Conservation (phyloP, 2,329 filamentous ascomycete genomes). For the Myrmaecium sp. region DNA sequence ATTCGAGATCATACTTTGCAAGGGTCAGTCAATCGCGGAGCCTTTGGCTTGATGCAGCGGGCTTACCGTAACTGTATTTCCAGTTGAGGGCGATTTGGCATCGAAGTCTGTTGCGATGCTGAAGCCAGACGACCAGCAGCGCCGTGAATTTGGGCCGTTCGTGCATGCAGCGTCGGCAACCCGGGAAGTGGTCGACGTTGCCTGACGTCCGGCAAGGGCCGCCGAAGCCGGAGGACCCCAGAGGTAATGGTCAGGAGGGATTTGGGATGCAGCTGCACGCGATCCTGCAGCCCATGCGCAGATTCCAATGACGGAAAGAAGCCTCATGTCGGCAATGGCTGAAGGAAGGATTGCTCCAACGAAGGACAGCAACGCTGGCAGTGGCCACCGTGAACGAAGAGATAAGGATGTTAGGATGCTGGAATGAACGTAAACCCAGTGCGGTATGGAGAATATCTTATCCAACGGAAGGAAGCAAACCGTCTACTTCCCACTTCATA, state of each 20-base stretch:
- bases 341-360: too few relatives aligned
- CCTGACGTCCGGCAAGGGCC: too few relatives aligned
- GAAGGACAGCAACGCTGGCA: too few relatives aligned
- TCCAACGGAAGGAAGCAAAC: too few relatives aligned
- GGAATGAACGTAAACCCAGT: too few relatives aligned
- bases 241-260: slow-evolving; percentile 9
- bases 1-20: slow-evolving; percentile 21
- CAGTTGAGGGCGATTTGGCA: slow-evolving; percentile 22
- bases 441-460: too few relatives aligned
- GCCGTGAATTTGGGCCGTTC: slow-evolving; percentile 18
- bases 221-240: too few relatives aligned
- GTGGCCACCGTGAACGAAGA: too few relatives aligned
- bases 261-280: slow-evolving; percentile 6
- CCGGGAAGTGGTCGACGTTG: slow-evolving; percentile 6
- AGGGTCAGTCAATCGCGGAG: slow-evolving; percentile 1
- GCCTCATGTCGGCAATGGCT: too few relatives aligned
- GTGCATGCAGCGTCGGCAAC: slow-evolving; percentile 15
- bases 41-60: slow-evolving; percentile 7
- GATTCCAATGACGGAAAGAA: too few relatives aligned
- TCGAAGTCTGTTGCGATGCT: slow-evolving; percentile 29
- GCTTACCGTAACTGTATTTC: slow-evolving; percentile 15
- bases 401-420: too few relatives aligned
- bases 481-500: too few relatives aligned
- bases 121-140: slow-evolving; percentile 26
- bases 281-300: slow-evolving; percentile 9